Conservation (phyloP, 352 stramenopile genomes). For the Pythium rishiriense region DNA sequence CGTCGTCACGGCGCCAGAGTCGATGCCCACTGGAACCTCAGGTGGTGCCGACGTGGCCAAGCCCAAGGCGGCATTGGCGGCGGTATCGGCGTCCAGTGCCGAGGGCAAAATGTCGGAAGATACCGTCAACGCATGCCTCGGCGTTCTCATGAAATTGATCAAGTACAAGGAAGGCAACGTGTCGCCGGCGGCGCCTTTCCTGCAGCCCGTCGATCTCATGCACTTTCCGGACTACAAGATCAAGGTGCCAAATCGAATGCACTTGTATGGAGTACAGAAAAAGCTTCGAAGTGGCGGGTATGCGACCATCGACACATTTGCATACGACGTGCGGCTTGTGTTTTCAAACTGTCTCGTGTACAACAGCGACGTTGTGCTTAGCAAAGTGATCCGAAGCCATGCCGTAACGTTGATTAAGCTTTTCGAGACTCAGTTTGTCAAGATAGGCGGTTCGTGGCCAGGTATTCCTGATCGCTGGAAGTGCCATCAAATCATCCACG, state of each 20-base stretch:
- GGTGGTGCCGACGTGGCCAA: background rate
- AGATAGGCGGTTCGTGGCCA: conserved; percentile 66
- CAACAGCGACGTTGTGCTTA: conserved; percentile 85
- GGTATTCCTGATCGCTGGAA: conserved; percentile 78
- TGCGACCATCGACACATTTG: conserved; percentile 61
- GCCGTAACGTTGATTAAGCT: conserved; percentile 84
- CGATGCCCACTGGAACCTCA: too few relatives aligned
- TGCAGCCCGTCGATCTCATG: conserved; percentile 78
- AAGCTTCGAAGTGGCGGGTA: conserved; percentile 81
- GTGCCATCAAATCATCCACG: conserved; percentile 81
- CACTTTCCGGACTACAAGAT: conserved; percentile 86
- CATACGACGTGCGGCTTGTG: conserved; percentile 74
- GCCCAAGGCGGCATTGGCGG: background rate
- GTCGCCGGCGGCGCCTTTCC: conserved; percentile 69
- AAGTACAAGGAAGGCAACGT: conserved; percentile 84
- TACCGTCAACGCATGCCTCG: conserved; percentile 52
- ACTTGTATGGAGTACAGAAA: conserved; percentile 83
- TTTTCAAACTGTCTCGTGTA: conserved; percentile 90
- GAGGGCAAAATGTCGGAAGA: conserved; percentile 58
- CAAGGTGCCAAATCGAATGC: conserved; percentile 84
- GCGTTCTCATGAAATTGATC: conserved; percentile 80
- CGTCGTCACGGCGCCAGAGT: too few relatives aligned
- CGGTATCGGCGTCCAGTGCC: background rate
- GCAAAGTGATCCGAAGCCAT: conserved; percentile 82
- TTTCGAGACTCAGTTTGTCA: conserved; percentile 73